Percentiles rank a stretch among this genome's conserved stretches.
Conservation (phyloP, 176 grass and related monocot species). For the Oryza australiensis region DNA sequence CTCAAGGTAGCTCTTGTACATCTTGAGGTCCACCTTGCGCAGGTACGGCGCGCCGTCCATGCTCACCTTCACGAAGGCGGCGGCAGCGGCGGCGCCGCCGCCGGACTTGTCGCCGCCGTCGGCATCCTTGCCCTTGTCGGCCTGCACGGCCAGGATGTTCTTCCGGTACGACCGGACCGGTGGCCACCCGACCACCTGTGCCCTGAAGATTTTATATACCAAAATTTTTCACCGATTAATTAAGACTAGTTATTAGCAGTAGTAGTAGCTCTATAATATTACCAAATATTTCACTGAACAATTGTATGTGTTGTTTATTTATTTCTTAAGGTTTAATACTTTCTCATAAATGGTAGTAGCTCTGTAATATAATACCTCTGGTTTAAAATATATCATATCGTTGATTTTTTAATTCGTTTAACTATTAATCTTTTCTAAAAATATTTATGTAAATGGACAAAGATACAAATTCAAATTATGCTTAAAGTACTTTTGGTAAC, state of each 20-base stretch:
- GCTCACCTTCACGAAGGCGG: constrained; percentile 90
- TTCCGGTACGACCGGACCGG: constrained; percentile 94
- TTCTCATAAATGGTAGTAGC: too few relatives aligned
- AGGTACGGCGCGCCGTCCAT: constrained; percentile 92
- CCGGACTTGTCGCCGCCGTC: constrained; percentile 39
- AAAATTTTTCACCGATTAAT: neutral
- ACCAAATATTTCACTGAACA: too few relatives aligned
- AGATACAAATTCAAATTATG: too few relatives aligned
- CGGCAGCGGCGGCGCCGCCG: neutral
- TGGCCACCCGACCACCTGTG: constrained; percentile 92
- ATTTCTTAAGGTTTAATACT: too few relatives aligned
- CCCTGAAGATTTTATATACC: constrained; percentile 43
- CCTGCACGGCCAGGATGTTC: constrained; percentile 78
- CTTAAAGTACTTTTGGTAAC: too few relatives aligned
- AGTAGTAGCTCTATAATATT: too few relatives aligned
- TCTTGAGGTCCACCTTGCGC: constrained; percentile 89
- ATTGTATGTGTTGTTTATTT: neutral
- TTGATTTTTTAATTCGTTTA: too few relatives aligned
- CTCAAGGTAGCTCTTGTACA: constrained; percentile 90
- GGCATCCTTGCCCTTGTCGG: constrained; percentile 32
- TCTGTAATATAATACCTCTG: too few relatives aligned
- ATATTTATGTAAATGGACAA: too few relatives aligned
- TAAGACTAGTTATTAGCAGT: neutral
- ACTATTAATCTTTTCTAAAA: too few relatives aligned
- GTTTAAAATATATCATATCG: too few relatives aligned